Conservation (phyloP, 352 stramenopile genomes). For the Phytopythium mirpurense region DNA sequence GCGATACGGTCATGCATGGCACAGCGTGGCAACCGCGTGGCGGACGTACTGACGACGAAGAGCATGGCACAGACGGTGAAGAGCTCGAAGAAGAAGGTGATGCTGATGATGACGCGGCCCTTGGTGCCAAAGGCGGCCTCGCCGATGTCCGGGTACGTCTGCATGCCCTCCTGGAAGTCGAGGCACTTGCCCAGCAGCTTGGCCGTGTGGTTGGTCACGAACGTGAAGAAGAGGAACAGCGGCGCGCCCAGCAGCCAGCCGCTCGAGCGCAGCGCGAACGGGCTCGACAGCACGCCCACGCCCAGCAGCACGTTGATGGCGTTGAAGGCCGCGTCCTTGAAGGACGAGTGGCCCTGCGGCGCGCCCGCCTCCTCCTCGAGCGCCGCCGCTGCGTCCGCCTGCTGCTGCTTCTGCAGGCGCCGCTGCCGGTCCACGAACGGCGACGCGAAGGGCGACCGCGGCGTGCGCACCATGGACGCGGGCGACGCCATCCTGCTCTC, state of each 20-base stretch:
- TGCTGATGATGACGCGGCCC: slow-evolving; percentile 61
- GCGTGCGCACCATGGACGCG: slow-evolving; percentile 23
- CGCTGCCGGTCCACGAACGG: slow-evolving; percentile 41
- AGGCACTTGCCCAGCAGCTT: slow-evolving; percentile 81
- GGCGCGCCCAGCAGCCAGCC: slow-evolving; percentile 62
- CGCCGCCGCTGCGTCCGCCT: slow-evolving; percentile 12
- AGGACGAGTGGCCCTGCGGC: slow-evolving; percentile 50
- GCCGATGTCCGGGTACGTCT: slow-evolving; percentile 80
- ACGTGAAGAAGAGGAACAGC: slow-evolving; percentile 80
- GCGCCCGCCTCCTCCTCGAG: slow-evolving; percentile 8
- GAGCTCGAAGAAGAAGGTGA: slow-evolving; percentile 81
- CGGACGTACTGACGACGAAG: slow-evolving; percentile 67
- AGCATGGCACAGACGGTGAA: slow-evolving; percentile 82
- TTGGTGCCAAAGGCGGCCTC: slow-evolving; percentile 71
- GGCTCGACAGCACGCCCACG: slow-evolving; percentile 78
- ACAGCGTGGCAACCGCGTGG: no score
- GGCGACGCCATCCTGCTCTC: slow-evolving; percentile 50
- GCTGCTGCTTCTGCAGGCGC: slow-evolving; percentile 23
- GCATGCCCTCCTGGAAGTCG: slow-evolving; percentile 78
- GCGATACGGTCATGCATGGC: not conserved
- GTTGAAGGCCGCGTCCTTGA: slow-evolving; percentile 77
- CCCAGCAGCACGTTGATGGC: slow-evolving; percentile 85
- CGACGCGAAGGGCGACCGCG: slow-evolving; percentile 22
- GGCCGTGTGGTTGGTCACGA: slow-evolving; percentile 84
- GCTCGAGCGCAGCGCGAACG: slow-evolving; percentile 75